These are phyloP conservation scores for Melaleuca quinquenervia DNA, from an alignment of 345 rosid genomes.

Conservation along the genomic window DNA sequence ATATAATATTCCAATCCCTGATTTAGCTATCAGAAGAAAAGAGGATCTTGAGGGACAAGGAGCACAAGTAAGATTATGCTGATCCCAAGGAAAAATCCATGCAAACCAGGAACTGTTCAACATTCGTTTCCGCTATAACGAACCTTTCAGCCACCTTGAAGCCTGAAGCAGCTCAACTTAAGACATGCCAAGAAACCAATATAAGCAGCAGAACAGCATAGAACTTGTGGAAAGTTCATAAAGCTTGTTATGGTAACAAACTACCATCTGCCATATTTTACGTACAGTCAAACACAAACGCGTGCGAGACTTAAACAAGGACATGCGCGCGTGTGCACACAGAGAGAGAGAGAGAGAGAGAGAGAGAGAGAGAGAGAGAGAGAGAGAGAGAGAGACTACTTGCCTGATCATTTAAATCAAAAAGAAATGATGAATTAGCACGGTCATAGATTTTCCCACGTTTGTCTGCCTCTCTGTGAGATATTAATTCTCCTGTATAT, in stretches of 20 bases:
- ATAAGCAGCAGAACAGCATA: neutral
- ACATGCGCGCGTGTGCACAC: neutral
- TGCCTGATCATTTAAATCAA: conserved; percentile 99
- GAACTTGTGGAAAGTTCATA: neutral
- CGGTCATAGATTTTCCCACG: conserved; percentile 98
- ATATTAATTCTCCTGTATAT: conserved; percentile 92
- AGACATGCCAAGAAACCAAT: neutral
- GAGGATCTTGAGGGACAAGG: neutral
- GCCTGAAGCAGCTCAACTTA: neutral
- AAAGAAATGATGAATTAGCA: conserved; percentile 93
- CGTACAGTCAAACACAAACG: neutral
- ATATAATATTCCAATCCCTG: neutral
- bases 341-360: neutral
- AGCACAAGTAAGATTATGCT: neutral
- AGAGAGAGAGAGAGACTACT: conserved; percentile 1
- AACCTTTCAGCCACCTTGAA: neutral
- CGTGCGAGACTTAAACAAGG: neutral
- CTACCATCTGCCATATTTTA: neutral
- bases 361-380: neutral
- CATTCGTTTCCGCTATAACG: neutral
- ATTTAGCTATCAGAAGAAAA: neutral
- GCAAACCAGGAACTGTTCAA: neutral
- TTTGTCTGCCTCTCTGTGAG: conserved; percentile 94
- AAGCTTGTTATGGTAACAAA: neutral
- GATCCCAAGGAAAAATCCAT: neutral